Percentiles rank a stretch among this genome's conserved stretches.
Evolutionary conservation across 495 filamentous ascomycete genomes (phyloP).

Genomic region (Annulohypoxylon nitens): DNA sequence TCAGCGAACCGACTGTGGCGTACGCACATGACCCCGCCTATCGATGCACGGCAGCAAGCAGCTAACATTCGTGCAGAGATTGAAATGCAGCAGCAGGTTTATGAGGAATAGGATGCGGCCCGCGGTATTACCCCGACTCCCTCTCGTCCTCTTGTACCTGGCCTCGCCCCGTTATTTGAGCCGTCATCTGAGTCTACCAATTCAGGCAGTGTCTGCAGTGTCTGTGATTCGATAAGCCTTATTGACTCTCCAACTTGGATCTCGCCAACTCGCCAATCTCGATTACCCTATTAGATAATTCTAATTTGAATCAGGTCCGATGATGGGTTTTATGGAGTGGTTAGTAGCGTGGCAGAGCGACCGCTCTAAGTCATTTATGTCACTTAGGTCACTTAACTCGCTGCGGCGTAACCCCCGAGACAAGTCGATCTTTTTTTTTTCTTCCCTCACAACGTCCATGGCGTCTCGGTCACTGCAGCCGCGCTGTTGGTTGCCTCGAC

Average conservation of each 20-base stretch:
- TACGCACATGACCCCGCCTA: slow-evolving; percentile 54
- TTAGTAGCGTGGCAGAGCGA: neutral
- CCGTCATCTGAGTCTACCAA: neutral
- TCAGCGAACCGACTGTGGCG: slow-evolving; percentile 81
- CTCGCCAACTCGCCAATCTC: slow-evolving; percentile 9
- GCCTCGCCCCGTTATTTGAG: slow-evolving; percentile 5
- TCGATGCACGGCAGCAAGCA: slow-evolving; percentile 32
- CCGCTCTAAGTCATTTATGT: neutral
- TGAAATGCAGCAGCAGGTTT: slow-evolving; percentile 61
- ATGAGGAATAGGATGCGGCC: slow-evolving; percentile 52
- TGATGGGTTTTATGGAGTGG: neutral
- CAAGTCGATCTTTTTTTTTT: slow-evolving; percentile 11
- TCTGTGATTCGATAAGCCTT: slow-evolving; percentile 13
- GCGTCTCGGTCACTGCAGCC: slow-evolving; percentile 3
- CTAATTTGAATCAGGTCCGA: neutral
- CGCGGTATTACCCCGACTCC: slow-evolving; percentile 35
- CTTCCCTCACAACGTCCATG: slow-evolving; percentile 13
- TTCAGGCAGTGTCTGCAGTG: neutral
- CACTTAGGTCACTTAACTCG: neutral
- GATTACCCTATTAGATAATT: slow-evolving; percentile 12
- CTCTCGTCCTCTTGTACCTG: neutral
- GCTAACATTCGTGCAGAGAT: slow-evolving; percentile 55
- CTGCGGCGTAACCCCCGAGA: slow-evolving; percentile 25
- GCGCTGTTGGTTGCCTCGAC: slow-evolving; percentile 25
- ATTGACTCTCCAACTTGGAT: neutral